These are phyloP conservation scores for Linderina pennispora DNA, from an alignment of 192 early-diverging fungal genomes.

Conservation along the genomic window DNA sequence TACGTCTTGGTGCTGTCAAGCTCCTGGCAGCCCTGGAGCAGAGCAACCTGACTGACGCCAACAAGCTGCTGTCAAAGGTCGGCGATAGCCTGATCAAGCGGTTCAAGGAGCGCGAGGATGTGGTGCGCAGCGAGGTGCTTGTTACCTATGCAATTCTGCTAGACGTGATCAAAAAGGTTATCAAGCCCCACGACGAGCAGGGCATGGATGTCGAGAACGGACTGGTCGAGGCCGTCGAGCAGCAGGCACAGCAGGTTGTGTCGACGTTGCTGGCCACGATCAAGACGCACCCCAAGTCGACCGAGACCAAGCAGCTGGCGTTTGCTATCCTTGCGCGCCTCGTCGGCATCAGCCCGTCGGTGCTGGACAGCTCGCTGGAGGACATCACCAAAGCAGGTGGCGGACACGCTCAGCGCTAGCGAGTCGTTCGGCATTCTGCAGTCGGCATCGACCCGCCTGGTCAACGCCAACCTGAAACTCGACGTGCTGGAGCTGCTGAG, in stretches of 20 bases:
- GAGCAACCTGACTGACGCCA: constrained; percentile 12
- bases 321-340: constrained; percentile 26
- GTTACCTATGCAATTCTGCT: constrained; percentile 21
- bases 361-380: constrained; percentile 16
- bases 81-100: constrained; percentile 13
- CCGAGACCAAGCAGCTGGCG: constrained; percentile 40
- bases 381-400: constrained; percentile 12
- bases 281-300: constrained; percentile 22
- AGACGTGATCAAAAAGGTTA: background rate
- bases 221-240: constrained; percentile 3
- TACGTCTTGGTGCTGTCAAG: constrained; percentile 37
- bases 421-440: constrained; percentile 26
- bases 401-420: constrained; percentile 13
- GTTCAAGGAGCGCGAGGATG: constrained; percentile 39
- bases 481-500: constrained; percentile 33
- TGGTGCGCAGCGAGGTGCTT: constrained; percentile 36
- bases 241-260: constrained; percentile 21
- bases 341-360: constrained; percentile 1
- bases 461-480: constrained; percentile 34
- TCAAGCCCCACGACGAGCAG: background rate
- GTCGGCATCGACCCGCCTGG: constrained; percentile 22
- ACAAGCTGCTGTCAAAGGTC: constrained; percentile 11
- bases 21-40: constrained; percentile 24
- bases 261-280: constrained; percentile 18
- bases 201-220: constrained; percentile 20